phyloP scores from a whole-genome alignment of 352 stramenopile genomes.

The Phytophthora pluvialis region DNA sequence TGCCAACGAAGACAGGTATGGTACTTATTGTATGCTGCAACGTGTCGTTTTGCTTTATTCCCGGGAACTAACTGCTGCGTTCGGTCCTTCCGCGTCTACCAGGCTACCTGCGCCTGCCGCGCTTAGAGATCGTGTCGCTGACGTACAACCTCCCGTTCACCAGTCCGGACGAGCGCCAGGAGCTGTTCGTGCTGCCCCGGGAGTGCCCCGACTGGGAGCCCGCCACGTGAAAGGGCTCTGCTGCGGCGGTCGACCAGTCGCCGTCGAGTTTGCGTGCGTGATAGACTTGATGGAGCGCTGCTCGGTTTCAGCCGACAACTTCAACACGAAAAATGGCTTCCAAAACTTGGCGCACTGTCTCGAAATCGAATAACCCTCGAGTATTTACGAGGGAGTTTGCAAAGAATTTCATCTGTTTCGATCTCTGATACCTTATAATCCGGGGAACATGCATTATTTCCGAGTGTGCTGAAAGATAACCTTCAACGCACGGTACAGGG shows the following conservation, averaged over 20 bases:
- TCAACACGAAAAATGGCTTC: constrained; percentile 15
- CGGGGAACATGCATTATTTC: too few relatives aligned
- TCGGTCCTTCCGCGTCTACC: constrained; percentile 2
- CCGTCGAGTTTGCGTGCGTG: constrained; percentile 4
- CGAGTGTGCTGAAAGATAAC: too few relatives aligned
- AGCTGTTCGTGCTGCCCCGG: constrained; percentile 78
- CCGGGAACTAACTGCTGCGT: constrained; percentile 14
- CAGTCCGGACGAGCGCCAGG: constrained; percentile 70
- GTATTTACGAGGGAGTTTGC: not conserved
- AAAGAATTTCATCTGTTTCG: too few relatives aligned
- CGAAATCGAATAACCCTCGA: constrained; percentile 1
- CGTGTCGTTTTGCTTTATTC: constrained; percentile 2
- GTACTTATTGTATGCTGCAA: not conserved
- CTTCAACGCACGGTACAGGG: not conserved
- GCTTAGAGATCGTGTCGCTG: constrained; percentile 79
- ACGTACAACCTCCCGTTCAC: constrained; percentile 70
- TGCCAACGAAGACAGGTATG: constrained; percentile 82
- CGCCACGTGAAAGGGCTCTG: constrained; percentile 6
- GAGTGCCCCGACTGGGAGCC: constrained; percentile 60
- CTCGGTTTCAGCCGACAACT: constrained; percentile 25
- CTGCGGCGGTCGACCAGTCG: not conserved
- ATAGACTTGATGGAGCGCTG: constrained; percentile 30
- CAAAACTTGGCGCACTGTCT: not conserved
- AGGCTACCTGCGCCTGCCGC: constrained; percentile 76
- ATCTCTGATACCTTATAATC: not conserved